Base-by-base conservation (phyloP, 352 stramenopile species). In the Pilasporangium apinafurcum region DNA sequence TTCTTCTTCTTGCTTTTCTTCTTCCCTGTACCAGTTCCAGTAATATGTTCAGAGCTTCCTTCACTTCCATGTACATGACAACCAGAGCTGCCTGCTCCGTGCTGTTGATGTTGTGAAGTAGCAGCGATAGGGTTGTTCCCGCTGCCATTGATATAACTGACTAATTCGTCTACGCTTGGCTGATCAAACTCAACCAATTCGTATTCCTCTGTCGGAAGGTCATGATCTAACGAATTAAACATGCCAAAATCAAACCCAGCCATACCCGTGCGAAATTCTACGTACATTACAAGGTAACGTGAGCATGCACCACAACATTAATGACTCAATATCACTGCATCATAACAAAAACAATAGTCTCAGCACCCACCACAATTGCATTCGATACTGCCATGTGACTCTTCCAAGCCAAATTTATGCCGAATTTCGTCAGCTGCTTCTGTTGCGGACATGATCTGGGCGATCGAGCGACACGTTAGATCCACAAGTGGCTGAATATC, bases 381-480 rank as follows among this genome's bases (percentile, higher is more conserved):
- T 9, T 80, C 62, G 28, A 65, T 54, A 14, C 40, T 25, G 14
- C 41, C 54, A n/a, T 57, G 25, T 6, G 61, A 49, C 21, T 87
- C 74, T 34, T 87, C 65, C n/a, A 90, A 45, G 0, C 73, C 75
- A 52, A 90, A 90, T 28, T 90, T 87, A 35, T 86, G 76, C 33
- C 78, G 56, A 43, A 90, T 63, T 34, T 90, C 74, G 34, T 88
- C 68, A 0, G 78, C 74, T 8, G 81, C 78, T 24, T 83, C 79
- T 13, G 75, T 88, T 27, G 75, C 76, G 10, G 78, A 90, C 78
- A 90, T 90, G 48, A 90, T 90, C 54, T 88, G 75, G 9, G 78
- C 72, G 48, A 90, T 90, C 9, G 78, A 87, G 1, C 75, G 72
- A 48, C 78, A 90, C 12, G 78, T 90, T 9, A 88, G 63, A 40